These are phyloP conservation scores for Calonectria henricotiae DNA, from an alignment of 2,329 filamentous ascomycete species.

Conservation along the genomic window DNA sequence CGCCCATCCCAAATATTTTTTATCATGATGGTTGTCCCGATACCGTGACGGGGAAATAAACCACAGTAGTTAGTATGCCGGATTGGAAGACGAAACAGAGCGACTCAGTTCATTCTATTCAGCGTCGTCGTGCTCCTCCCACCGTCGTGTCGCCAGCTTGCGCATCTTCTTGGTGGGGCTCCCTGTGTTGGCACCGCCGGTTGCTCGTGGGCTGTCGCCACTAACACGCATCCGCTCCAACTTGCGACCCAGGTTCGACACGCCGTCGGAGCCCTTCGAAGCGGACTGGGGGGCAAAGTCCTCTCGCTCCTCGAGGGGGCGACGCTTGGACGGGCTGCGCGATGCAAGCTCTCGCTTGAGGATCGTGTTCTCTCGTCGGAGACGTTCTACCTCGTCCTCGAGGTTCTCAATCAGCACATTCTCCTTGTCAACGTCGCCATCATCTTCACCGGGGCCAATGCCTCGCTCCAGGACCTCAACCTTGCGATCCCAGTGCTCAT, in stretches of 20 bases:
- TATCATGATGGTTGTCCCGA: constrained; percentile 35
- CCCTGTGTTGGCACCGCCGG: constrained; percentile 54
- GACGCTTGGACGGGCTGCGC: constrained; percentile 76
- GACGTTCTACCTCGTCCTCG: constrained; percentile 79
- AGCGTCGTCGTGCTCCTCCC: constrained; percentile 65
- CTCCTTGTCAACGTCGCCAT: constrained; percentile 71
- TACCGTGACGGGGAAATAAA: constrained; percentile 25
- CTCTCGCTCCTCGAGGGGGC: constrained; percentile 70
- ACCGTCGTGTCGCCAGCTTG: constrained; percentile 66
- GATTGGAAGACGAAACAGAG: constrained; percentile 27
- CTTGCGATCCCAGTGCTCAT: constrained; percentile 92
- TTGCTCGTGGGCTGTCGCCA: constrained; percentile 53
- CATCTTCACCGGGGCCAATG: constrained; percentile 60
- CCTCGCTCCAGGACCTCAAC: constrained; percentile 76
- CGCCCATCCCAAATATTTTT: constrained; percentile 41
- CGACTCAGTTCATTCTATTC: constrained; percentile 45
- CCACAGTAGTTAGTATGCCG: constrained; percentile 19
- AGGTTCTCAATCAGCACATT: constrained; percentile 76
- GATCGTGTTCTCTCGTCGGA: constrained; percentile 76
- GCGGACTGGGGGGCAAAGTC: constrained; percentile 57
- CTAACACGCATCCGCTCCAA: constrained; percentile 69
- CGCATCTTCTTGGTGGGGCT: constrained; percentile 70
- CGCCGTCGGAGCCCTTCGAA: constrained; percentile 47
- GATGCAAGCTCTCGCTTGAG: constrained; percentile 77
- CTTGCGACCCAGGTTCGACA: constrained; percentile 63